Percentiles rank a stretch among this genome's conserved stretches.
phyloP scores from a whole-genome alignment of 2,329 filamentous ascomycete genomes.

The Trichoderma simmonsii region DNA sequence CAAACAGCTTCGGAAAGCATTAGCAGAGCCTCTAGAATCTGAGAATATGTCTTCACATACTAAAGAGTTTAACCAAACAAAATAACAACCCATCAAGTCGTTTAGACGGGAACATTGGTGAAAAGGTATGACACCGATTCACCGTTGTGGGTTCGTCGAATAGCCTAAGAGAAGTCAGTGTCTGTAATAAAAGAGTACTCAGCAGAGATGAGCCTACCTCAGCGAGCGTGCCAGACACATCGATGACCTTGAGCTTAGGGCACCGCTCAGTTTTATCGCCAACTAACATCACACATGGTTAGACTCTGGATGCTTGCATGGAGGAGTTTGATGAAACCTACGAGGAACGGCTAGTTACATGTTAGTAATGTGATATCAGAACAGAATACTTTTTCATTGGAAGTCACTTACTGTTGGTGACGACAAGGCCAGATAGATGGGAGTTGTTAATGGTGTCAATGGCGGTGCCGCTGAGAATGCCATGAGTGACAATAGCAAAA shows the following conservation, averaged over 20 bases:
- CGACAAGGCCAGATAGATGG: constrained; percentile 73
- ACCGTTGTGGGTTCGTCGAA: constrained; percentile 65
- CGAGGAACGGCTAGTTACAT: constrained; percentile 34
- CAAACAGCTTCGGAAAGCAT: neutral
- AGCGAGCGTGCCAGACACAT: constrained; percentile 81
- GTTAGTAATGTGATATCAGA: constrained; percentile 25
- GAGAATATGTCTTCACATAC: neutral
- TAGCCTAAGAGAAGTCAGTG: constrained; percentile 46
- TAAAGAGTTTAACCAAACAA: neutral
- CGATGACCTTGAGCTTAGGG: constrained; percentile 81
- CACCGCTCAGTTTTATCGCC: constrained; percentile 77
- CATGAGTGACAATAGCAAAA: constrained; percentile 93
- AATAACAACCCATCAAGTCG: neutral
- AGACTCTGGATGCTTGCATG: neutral
- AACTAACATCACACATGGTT: constrained; percentile 35
- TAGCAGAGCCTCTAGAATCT: neutral
- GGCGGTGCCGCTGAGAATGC: constrained; percentile 83
- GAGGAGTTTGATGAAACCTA: constrained; percentile 22
- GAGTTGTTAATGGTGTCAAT: constrained; percentile 83
- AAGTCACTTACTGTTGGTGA: constrained; percentile 67
- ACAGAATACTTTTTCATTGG: neutral
- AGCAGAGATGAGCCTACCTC: constrained; percentile 38
- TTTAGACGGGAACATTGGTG: constrained; percentile 58
- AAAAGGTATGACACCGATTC: constrained; percentile 65
- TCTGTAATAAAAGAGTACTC: neutral